Evolutionary conservation across 176 grass and related monocot species (phyloP), one percentile per base, ranked within the genome.

Genomic region (Melocanna baccifera): DNA sequence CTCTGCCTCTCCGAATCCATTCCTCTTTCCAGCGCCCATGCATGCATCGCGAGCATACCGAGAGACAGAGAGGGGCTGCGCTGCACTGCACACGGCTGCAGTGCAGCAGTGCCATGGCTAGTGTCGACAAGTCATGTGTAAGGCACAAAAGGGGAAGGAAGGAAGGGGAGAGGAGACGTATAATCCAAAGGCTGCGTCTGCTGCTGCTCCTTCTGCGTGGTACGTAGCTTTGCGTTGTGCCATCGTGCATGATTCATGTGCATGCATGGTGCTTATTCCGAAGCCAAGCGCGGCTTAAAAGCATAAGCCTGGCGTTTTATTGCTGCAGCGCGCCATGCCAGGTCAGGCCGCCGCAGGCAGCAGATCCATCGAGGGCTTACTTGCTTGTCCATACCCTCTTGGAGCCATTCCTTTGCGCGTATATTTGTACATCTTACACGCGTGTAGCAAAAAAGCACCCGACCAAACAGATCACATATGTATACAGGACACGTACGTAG

Each of bases 261-360:
- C 32, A 7, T 9, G 51, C 32, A 7, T 23, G 79, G 86, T 70
- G 62, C 82, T 62, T 46, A 69, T 81, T 62, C 69, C 77, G n/a
- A 89, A 74, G 76, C 87, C 62, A 37, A 39, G 45, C 10, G 57
- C 59, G 48, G 62, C 61, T 85, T 66, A 75, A 85, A 85, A 89
- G 82, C 87, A 81, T 62, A 19, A 52, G 52, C 82, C 76, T 89
- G 87, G 87, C 82, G 77, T 89, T 89, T 81, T 85, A 76, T 67
- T 75, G 87, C 70, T 52, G 71, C 52, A 76, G 62, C 62, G 16
- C 19, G 69, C 59, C 28, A 58, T 2, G 86, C 57, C 47, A 39
- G 36, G 51, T 71, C 77, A n/a, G 67, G 6, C 68, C 66, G 53
- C 63, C 63, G 66, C 74, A 42, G 40, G 67, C 57, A 25, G 61